Evolutionary conservation across 345 rosid genomes (phyloP).

Genomic region (Pistacia integerrima): DNA sequence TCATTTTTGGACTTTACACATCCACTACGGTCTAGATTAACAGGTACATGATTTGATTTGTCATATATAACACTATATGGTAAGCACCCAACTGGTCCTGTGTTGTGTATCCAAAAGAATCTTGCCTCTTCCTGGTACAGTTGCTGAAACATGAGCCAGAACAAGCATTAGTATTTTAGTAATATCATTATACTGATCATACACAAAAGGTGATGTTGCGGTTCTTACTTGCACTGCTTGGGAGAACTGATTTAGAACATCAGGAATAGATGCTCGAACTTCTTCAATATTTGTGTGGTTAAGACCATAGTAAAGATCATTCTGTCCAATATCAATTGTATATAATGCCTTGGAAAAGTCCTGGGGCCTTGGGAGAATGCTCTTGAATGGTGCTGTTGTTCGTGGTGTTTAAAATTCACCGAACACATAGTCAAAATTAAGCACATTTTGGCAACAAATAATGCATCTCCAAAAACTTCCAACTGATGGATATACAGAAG

Average conservation of each 20-base stretch:
- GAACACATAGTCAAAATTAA: neutral
- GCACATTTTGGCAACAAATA: neutral
- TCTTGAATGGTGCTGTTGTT: conserved; percentile 23
- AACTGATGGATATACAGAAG: neutral
- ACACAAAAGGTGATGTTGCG: neutral
- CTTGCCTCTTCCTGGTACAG: conserved; percentile 72
- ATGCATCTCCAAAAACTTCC: neutral
- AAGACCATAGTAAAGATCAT: conserved; percentile 61
- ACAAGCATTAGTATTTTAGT: conserved; percentile 9
- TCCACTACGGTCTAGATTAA: conserved; percentile 49
- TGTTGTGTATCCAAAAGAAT: conserved; percentile 79
- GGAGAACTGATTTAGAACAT: conserved; percentile 45
- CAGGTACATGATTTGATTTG: conserved; percentile 21
- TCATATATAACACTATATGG: conserved; percentile 42
- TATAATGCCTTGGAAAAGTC: conserved; percentile 73
- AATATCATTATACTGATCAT: neutral
- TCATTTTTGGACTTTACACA: conserved; percentile 62
- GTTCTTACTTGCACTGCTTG: conserved; percentile 47
- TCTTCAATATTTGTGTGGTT: conserved; percentile 35
- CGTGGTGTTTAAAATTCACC: conserved; percentile 18
- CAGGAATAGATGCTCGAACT: conserved; percentile 56
- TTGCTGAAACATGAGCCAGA: conserved; percentile 36
- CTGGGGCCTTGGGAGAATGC: conserved; percentile 58
- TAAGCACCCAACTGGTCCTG: conserved; percentile 79
- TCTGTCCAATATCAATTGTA: conserved; percentile 74